phyloP scores from a whole-genome alignment of 345 rosid species.

The Kandelia obovata region DNA sequence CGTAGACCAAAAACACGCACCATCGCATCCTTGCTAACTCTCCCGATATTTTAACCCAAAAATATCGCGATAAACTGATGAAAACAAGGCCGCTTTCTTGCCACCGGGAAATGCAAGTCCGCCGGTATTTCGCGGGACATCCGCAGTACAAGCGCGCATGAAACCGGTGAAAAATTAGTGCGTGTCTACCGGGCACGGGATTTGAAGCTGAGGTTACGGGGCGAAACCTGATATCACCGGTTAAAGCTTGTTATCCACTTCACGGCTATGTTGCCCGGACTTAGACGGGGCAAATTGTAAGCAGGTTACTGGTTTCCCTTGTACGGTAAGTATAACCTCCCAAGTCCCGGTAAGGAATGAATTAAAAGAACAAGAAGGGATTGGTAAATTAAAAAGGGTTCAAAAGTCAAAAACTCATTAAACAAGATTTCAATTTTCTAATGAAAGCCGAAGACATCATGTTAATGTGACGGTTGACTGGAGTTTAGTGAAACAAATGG shows the following conservation, averaged over 20 bases:
- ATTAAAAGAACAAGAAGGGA: neutral
- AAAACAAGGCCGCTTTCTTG: constrained; percentile 26
- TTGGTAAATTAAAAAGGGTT: neutral
- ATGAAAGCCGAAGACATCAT: too few relatives aligned
- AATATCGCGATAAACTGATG: constrained; percentile 7
- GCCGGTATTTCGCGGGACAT: constrained; percentile 50
- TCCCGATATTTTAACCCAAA: neutral
- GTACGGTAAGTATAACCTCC: constrained; percentile 7
- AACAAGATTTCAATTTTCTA: neutral
- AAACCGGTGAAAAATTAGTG: constrained; percentile 34
- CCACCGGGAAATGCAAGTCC: constrained; percentile 28
- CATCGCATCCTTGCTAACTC: neutral
- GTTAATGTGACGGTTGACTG: too few relatives aligned
- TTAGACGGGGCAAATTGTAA: neutral
- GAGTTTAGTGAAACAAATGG: too few relatives aligned
- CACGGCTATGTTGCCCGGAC: neutral
- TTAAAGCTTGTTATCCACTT: neutral
- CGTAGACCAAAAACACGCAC: constrained; percentile 6
- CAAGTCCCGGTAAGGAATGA: neutral
- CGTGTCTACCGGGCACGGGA: constrained; percentile 34
- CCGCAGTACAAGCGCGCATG: constrained; percentile 39
- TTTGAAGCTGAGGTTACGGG: constrained; percentile 28
- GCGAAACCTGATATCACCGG: constrained; percentile 26
- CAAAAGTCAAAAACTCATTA: neutral
- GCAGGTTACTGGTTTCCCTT: constrained; percentile 9